Evolutionary conservation across 768 basidiomycete species (phyloP), one percentile per base, ranked within the genome.

Genomic region (Rhodotorula paludigena): DNA sequence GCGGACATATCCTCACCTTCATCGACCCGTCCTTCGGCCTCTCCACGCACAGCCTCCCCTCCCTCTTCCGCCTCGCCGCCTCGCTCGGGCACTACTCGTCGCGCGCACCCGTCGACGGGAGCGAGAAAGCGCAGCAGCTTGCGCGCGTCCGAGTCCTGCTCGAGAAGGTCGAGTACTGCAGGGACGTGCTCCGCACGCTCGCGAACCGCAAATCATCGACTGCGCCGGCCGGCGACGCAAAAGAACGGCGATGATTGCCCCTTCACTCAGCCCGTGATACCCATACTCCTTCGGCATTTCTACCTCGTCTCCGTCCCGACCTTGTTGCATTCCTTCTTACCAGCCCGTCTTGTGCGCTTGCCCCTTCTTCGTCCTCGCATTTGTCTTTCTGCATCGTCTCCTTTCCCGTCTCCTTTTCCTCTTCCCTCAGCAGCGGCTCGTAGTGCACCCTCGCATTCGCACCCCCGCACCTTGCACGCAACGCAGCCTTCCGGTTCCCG

Each of bases 81-180:
- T 33, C 55, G 18, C 30, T 52, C 5, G 66, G 66, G 23, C 54
- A 63, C 60, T 68, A 71, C 62, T 5, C 39, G 28, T 15, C 33
- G 20, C n/a, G 12, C 58, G 9, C 21, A 44, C 23, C 49, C 57
- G 23, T 53, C 56, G 47, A 28, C 7, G 44, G 23, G 44, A 45
- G 7, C 18, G 63, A 60, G 49, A 49, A 44, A 39, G 48, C 59
- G 14, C 25, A 52, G 14, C 1, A 49, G 30, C 52, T 71, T 18
- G 69, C 68, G 23, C 32, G 51, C 11, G n/a, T 67, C 9, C 32
- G 54, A 39, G 58, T 61, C 57, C 77, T 92, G 42, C 78, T 91
- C 39, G 87, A 87, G 70, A 91, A 91, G 80, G 82, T 92, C 73
- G 86, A 86, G 78, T 92, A 89, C 78, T 89, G 87, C 81, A 87